Evolutionary conservation across 2,329 filamentous ascomycete genomes (phyloP), one percentile per base, ranked within the genome.

Genomic region (Sporothrix protearum): DNA sequence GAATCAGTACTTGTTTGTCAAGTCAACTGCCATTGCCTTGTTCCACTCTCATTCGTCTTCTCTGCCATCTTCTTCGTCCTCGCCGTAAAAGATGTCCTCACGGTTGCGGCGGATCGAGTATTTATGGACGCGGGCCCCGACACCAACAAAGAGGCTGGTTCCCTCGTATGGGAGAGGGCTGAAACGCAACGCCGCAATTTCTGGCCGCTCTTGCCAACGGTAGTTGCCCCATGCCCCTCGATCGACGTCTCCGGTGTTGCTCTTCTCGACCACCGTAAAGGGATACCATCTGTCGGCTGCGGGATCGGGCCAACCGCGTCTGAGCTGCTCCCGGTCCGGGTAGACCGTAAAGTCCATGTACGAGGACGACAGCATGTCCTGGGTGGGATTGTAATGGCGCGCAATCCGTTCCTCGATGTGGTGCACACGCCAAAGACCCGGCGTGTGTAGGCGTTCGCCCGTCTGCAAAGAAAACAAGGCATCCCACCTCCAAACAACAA

Each of bases 381-480:
- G 7, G 10, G 70, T 61, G n/a, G 70, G 64, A 7, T n/a, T 25
- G 67, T 73, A 73, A 2, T 16, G 28, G 49, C 36, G 39, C 2
- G 1, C 51, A 1, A 73, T 28, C 0, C 30, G 14, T 4, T 53
- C 64, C 39, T 12, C 6, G 7, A 47, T 9, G 61, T 73, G 61
- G 45, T 67, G 39, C 30, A 59, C 28, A 1, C 16, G 47, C 0
- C 76, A 78, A 22, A 83, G 45, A 0, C 71, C 78, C 0, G 76
- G 72, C 12, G 75, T 76, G 2, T 72, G 73, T 5, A 88, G 73
- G 12, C 77, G 76, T 12, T 79, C 73, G 0, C 87, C 87, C 1
- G 82, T 84, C 8, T 74, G 75, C 7, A 86, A 76, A 9, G 86
- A 87, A 74, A 86, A 88, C 14, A 88, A 74, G 1, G 76, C 0